Base-by-base conservation (phyloP, 1,284 basidiomycete genomes). In the Dichomitus squalens region DNA sequence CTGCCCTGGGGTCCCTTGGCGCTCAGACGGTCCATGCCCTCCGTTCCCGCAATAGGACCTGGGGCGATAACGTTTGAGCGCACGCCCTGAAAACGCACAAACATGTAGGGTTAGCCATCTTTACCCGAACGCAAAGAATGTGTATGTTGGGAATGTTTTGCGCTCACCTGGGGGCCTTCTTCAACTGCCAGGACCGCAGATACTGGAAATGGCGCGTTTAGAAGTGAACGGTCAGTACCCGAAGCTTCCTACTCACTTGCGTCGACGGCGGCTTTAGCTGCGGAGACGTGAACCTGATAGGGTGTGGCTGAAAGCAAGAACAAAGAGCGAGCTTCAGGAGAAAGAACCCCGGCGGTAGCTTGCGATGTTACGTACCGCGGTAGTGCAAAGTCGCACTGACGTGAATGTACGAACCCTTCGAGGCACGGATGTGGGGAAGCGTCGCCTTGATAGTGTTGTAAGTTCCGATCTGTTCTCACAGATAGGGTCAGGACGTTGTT, bases 381-480 rank as follows among this genome's bases (percentile, higher is more conserved):
- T 95, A 93, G 73, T 98, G 96, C 53, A 98, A 74, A 12, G 92
- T 96, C 2, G 95, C 93, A 62, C 90, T 93, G 68, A 98, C 92
- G 67, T 95, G 93, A 55, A 98, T 84, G 75, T 96, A 98, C 4
- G 92, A 79, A 27, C 96, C 96, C 63, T 84, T 83, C 2, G 87
- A 76, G 43, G 80, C 77, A 53, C 92, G 85, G 36, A 96, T 67
- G 65, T 92, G 79, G 1, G 81, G 79, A 21, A 96, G 73, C 0
- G 95, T 96, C 0, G 94, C 94, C 72, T 97, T 96, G 73, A 98
- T 83, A 7, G 96, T 98, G 75, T 98, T 90, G 79, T 88, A 98
- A 2, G 93, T 95, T 25, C 96, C 96, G 38, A 97, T 78, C 89
- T 92, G 60, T 49, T 55, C 47, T 47, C 55, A 52, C 29, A 35